Evolutionary conservation across 2,329 filamentous ascomycete genomes (phyloP).

Genomic region (Claviceps paspali): DNA sequence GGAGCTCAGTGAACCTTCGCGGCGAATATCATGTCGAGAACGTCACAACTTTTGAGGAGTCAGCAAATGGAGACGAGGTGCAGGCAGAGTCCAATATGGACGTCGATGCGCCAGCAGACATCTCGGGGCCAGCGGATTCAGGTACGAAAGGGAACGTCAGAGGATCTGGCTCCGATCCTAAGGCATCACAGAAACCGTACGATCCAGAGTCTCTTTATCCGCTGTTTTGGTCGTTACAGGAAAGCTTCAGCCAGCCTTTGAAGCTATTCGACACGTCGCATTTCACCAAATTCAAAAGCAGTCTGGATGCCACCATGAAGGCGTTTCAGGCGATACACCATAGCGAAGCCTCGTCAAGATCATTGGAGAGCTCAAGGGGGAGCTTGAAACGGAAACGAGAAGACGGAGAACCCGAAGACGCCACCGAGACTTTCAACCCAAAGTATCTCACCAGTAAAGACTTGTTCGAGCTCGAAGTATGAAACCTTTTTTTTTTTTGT

Average conservation of each 20-base stretch:
- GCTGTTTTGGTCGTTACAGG: conserved; percentile 85
- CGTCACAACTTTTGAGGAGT: conserved; percentile 60
- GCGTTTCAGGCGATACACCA: conserved; percentile 38
- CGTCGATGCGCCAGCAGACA: conserved; percentile 37
- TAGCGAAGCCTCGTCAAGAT: conserved; percentile 33
- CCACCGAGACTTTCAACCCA: conserved; percentile 56
- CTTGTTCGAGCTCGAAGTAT: conserved; percentile 84
- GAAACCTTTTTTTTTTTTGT: too few species aligned
- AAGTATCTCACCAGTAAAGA: conserved; percentile 98
- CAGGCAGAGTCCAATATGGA: conserved; percentile 37
- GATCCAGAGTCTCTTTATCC: conserved; percentile 68
- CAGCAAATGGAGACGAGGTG: conserved; percentile 16
- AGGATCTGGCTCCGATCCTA: conserved; percentile 25
- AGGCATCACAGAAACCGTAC: conserved; percentile 36
- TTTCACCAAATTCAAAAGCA: conserved; percentile 68
- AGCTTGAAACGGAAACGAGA: conserved; percentile 57
- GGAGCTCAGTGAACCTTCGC: conserved; percentile 89
- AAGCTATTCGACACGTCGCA: conserved; percentile 58
- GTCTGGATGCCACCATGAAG: conserved; percentile 50
- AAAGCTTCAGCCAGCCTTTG: conserved; percentile 81
- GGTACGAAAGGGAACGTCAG: conserved; percentile 16
- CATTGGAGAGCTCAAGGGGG: conserved; percentile 46
- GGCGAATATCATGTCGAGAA: conserved; percentile 96
- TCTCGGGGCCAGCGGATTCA: conserved; percentile 12
- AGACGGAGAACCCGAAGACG: conserved; percentile 35